Evolutionary conservation across 345 rosid genomes (phyloP), one percentile per base, ranked within the genome.

Genomic region (Dipteronia dyeriana): DNA sequence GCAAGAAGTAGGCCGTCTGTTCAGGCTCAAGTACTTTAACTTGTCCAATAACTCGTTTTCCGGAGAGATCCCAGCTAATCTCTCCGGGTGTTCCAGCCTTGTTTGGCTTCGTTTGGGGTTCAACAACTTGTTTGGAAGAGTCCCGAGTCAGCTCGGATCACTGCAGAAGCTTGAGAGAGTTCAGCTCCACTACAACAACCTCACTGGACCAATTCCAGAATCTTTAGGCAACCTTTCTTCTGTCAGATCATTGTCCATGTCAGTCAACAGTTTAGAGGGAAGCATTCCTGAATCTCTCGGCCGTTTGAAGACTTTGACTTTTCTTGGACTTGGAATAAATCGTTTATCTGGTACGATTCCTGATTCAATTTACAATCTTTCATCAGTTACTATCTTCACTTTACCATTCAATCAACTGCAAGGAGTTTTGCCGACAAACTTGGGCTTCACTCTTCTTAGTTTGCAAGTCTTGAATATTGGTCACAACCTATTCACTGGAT

Each of bases 371-470:
- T 73, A 7, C 51, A 84, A 81, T 49, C 16, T 81, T 1, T 84
- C 82, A 22, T 63, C 76, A 1, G 38, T 78, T 10, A 8, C 4
- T 0, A 2, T 39, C 23, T 1, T 81, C 0, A 25, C 69, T 7
- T 12, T 79, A 39, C 10, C 79, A 3, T 4, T 1, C 9, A 85
- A 82, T 29, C 76, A 68, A 19, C 45, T 82, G 1, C 45, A 78
- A 11, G 82, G 84, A 49, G 53, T 16, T 16, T 79, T 81, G 34
- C 82, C 80, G 3, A 43, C 54, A 57, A 41, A 68, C 74, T 29
- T 82, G 22, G 79, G 68, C 53, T 20, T 69, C 59, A 71, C 73
- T 29, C 83, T 71, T 31, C 83, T 80, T 3, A 74, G 71, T 63
- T 47, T 77, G 14, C 60, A 74, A 45, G 34, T 47, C 56, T 38